phyloP scores from a whole-genome alignment of 768 basidiomycete species.

The Erythrobasidium yunnanense region DNA sequence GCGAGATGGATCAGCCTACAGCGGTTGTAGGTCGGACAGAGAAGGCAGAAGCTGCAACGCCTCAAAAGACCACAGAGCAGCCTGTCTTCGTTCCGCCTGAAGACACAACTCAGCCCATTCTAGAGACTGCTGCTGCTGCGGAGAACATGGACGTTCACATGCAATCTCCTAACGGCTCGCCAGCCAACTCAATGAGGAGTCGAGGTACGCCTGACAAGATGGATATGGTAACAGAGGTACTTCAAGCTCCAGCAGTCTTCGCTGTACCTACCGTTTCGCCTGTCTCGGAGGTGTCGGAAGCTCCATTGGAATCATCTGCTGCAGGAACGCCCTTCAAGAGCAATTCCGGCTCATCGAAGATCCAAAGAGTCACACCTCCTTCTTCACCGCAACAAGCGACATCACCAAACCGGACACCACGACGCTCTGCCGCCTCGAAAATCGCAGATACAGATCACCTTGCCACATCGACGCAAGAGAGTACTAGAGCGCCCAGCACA shows the following conservation, averaged over 20 bases:
- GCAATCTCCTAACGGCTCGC: constrained; percentile 13
- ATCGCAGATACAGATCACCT: neutral
- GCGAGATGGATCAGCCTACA: no score
- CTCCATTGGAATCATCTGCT: neutral
- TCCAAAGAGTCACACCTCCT: constrained; percentile 4
- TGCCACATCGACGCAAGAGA: no score
- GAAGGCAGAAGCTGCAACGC: no score
- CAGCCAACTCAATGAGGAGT: constrained; percentile 9
- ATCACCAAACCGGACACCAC: neutral
- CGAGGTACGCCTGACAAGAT: no score
- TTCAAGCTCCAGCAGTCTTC: neutral
- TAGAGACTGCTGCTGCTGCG: constrained; percentile 20
- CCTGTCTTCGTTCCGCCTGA: neutral
- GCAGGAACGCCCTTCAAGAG: no score
- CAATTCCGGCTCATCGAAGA: no score
- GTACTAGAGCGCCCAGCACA: neutral
- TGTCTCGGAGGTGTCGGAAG: neutral
- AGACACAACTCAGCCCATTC: constrained; percentile 7
- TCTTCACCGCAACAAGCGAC: neutral
- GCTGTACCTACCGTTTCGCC: neutral
- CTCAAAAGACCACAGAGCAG: neutral
- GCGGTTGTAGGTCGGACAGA: no score
- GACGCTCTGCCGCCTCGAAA: no score
- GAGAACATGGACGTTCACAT: constrained; percentile 15
- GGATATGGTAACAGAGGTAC: neutral